A percentile compares a stretch with the other conserved stretches of the same genome.
These are phyloP conservation scores for Colletotrichum melonis DNA, from an alignment of 2,329 filamentous ascomycete genomes.

Conservation along the genomic window DNA sequence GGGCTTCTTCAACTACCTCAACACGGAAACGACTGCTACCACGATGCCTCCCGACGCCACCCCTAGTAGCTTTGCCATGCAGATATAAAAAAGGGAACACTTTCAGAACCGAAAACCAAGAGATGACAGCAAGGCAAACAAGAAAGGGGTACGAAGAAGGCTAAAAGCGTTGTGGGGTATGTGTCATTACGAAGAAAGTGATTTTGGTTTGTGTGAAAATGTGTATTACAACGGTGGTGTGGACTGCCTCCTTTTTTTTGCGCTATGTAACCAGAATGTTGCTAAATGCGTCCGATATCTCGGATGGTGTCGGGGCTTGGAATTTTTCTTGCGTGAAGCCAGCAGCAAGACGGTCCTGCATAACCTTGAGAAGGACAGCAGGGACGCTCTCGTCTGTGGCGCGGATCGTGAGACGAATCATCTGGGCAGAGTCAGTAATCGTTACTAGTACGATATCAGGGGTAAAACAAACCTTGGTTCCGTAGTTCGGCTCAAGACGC, in stretches of 20 bases:
- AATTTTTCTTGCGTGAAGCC: conserved; percentile 59
- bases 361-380: conserved; percentile 80
- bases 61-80: conserved; percentile 29
- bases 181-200: conserved; percentile 20
- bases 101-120: neutral
- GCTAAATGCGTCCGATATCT: conserved; percentile 67
- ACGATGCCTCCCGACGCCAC: conserved; percentile 30
- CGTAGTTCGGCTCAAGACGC: conserved; percentile 93
- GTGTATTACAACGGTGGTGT: conserved; percentile 9
- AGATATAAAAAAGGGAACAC: neutral
- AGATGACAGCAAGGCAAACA: neutral
- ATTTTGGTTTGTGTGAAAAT: neutral
- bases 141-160: neutral
- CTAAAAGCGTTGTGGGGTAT: conserved; percentile 14
- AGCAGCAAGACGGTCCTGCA: conserved; percentile 82
- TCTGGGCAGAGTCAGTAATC: conserved; percentile 64
- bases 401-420: conserved; percentile 93
- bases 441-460: neutral
- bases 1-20: neutral
- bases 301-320: conserved; percentile 55
- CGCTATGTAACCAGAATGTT: conserved; percentile 62
- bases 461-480: conserved; percentile 75
- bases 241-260: neutral
- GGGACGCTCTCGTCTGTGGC: conserved; percentile 94
- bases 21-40: conserved; percentile 21